Conservation (phyloP, 2,329 filamentous ascomycete species). For the Ascocoryne sarcoides region DNA sequence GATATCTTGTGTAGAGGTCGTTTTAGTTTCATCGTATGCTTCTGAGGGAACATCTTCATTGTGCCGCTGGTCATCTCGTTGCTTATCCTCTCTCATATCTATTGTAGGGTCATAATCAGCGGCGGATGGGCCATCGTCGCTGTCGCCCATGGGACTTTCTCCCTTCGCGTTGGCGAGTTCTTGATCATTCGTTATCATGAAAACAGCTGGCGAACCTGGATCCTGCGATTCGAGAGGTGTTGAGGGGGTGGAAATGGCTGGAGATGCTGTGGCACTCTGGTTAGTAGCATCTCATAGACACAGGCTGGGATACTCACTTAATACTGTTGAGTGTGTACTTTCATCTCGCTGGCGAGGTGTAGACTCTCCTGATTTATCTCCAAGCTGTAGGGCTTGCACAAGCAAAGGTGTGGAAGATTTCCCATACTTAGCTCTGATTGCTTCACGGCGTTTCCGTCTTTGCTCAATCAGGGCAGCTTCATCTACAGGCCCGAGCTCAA, state of each 20-base stretch:
- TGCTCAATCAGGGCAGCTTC: constrained; percentile 79
- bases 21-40: constrained; percentile 50
- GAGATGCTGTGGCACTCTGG: constrained; percentile 16
- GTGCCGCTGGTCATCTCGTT: constrained; percentile 57
- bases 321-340: constrained; percentile 19
- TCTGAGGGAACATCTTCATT: constrained; percentile 45
- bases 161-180: constrained; percentile 56
- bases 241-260: constrained; percentile 29
- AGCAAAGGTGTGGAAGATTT: constrained; percentile 62
- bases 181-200: constrained; percentile 58
- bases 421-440: constrained; percentile 75
- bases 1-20: constrained; percentile 42
- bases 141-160: constrained; percentile 29
- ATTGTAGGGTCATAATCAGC: constrained; percentile 85
- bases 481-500: constrained; percentile 56
- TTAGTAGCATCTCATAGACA: constrained; percentile 11
- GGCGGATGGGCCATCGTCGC: constrained; percentile 74
- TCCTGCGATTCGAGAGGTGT: constrained; percentile 24
- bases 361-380: constrained; percentile 26
- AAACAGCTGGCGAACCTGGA: constrained; percentile 32
- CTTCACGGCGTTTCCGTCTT: constrained; percentile 74
- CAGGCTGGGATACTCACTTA: constrained; percentile 29
- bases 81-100: constrained; percentile 79
- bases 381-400: constrained; percentile 47
- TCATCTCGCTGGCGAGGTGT: constrained; percentile 22